A percentile compares a stretch with the other conserved stretches of the same genome.
These are phyloP conservation scores for Solanum rostratum DNA, from an alignment of 257 asterid genomes.

Conservation along the genomic window DNA sequence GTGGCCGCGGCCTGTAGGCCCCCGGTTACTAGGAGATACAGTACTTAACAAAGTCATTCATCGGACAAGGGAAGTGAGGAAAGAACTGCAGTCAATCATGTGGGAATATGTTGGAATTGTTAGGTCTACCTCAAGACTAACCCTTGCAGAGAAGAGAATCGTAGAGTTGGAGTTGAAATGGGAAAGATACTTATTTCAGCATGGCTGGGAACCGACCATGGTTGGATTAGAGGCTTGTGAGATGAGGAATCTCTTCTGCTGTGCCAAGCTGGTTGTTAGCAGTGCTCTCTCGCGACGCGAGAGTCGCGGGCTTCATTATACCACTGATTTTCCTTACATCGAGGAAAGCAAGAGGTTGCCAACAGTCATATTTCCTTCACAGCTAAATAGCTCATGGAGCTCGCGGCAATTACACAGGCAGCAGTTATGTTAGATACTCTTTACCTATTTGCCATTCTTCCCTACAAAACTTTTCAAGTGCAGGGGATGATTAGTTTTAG, in stretches of 20 bases:
- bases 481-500: too few relatives aligned
- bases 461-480: too few relatives aligned
- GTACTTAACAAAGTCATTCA: constrained; percentile 19
- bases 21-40: constrained; percentile 37
- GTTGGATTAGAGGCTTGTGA: constrained; percentile 86
- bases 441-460: too few relatives aligned
- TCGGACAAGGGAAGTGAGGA: constrained; percentile 62
- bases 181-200: constrained; percentile 76
- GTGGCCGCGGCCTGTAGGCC: constrained; percentile 61
- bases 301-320: constrained; percentile 92
- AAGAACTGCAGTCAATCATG: constrained; percentile 64
- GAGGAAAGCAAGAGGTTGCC: constrained; percentile 90
- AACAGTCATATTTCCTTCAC: constrained; percentile 66
- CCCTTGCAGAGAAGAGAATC: constrained; percentile 64
- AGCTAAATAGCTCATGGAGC: constrained; percentile 64
- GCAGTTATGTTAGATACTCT: constrained; percentile 18
- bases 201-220: constrained; percentile 93
- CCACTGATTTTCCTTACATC: constrained; percentile 58
- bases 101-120: constrained; percentile 91
- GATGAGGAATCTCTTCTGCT: constrained; percentile 89
- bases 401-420: constrained; percentile 68
- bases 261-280: constrained; percentile 81
- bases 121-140: constrained; percentile 65
- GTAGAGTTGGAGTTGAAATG: constrained; percentile 79
- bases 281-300: constrained; percentile 91